phyloP scores from a whole-genome alignment of 2,329 filamentous ascomycete genomes.

The Zopfia rhizophila region DNA sequence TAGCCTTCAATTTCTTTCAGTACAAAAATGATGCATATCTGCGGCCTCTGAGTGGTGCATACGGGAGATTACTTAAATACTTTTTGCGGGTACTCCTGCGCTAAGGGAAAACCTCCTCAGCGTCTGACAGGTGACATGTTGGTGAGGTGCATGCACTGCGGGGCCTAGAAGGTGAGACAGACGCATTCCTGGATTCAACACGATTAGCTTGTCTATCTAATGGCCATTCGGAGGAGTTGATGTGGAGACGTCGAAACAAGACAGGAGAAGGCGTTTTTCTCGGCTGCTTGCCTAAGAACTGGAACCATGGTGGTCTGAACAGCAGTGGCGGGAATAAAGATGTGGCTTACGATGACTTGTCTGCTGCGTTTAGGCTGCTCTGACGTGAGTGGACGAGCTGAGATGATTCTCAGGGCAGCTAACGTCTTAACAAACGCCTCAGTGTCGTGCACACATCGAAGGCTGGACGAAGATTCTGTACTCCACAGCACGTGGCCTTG shows the following conservation, averaged over 20 bases:
- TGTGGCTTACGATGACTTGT: too few species aligned
- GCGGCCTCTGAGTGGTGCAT: neutral
- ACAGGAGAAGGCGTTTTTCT: neutral
- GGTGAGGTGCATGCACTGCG: neutral
- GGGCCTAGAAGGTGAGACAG: neutral
- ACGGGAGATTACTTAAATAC: neutral
- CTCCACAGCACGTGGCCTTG: conserved; percentile 5
- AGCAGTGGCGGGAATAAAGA: too few species aligned
- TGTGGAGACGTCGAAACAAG: conserved; percentile 5
- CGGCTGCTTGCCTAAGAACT: too few species aligned
- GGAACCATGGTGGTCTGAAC: too few species aligned
- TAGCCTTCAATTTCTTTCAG: conserved; percentile 1
- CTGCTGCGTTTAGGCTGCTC: too few species aligned
- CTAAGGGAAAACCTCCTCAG: neutral
- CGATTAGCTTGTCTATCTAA: conserved; percentile 9
- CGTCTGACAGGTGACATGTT: conserved; percentile 12
- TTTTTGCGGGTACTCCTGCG: neutral
- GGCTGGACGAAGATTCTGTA: too few species aligned
- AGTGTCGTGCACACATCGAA: too few species aligned
- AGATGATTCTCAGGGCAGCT: too few species aligned
- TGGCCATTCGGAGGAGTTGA: conserved; percentile 7
- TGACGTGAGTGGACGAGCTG: too few species aligned
- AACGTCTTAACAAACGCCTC: too few species aligned
- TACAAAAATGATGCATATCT: too few species aligned
- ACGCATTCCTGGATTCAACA: neutral